These are phyloP conservation scores for Collybia nuda DNA, from an alignment of 768 basidiomycete genomes.

Conservation along the genomic window DNA sequence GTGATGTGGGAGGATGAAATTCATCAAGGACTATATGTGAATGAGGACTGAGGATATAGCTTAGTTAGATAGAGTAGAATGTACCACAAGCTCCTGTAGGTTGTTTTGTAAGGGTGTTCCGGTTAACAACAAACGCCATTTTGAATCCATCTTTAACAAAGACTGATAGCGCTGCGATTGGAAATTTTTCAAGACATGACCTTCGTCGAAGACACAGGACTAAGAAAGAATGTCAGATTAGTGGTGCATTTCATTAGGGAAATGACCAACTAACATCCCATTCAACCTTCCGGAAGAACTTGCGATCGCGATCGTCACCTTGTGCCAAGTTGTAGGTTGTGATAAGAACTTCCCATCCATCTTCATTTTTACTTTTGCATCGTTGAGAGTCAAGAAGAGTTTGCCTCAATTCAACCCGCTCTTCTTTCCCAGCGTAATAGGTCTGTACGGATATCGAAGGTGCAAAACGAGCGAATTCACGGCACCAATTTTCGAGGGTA, in stretches of 20 bases:
- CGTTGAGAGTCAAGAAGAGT: conserved; percentile 64
- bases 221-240: conserved; percentile 28
- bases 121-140: conserved; percentile 90
- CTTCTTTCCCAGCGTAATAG: conserved; percentile 93
- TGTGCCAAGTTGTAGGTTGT: conserved; percentile 96
- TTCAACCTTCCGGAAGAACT: conserved; percentile 86
- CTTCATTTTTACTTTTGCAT: conserved; percentile 41
- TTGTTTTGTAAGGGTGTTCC: conserved; percentile 96
- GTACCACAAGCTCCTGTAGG: conserved; percentile 83
- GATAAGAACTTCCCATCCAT: conserved; percentile 89
- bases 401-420: conserved; percentile 72
- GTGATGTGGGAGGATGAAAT: conserved; percentile 93
- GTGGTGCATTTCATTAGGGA: neutral
- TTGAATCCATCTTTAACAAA: conserved; percentile 79
- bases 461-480: conserved; percentile 92
- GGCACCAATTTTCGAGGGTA: conserved; percentile 97
- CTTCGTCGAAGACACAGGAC: conserved; percentile 96
- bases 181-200: conserved; percentile 96
- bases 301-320: conserved; percentile 86
- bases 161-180: conserved; percentile 95
- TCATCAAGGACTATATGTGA: conserved; percentile 82
- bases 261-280: conserved; percentile 78
- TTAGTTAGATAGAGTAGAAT: conserved; percentile 18
- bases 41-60: conserved; percentile 4
- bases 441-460: conserved; percentile 83